Conservation (phyloP, 495 filamentous ascomycete genomes). For the Jackrogersella minutella region DNA sequence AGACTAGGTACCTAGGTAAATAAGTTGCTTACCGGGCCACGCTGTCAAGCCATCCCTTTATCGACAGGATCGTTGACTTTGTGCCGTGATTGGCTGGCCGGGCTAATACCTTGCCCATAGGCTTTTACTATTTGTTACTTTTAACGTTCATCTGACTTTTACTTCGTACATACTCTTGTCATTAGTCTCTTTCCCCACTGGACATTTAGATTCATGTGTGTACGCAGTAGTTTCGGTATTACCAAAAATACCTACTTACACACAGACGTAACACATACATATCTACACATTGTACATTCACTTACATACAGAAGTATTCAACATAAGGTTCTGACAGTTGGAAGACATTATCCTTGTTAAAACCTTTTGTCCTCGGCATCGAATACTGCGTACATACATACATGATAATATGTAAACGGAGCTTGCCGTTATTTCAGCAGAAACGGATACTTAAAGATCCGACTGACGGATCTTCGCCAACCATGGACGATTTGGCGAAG, state of each 20-base stretch:
- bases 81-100: conserved; percentile 26
- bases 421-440: conserved; percentile 23
- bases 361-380: not conserved
- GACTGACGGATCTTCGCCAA: conserved; percentile 30
- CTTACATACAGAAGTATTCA: not conserved
- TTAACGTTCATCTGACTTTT: conserved; percentile 35
- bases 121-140: conserved; percentile 29
- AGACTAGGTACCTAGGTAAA: too few relatives aligned
- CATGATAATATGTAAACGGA: not conserved
- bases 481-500: conserved; percentile 24
- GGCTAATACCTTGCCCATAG: conserved; percentile 17
- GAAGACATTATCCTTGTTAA: conserved; percentile 3
- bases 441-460: conserved; percentile 34
- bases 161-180: too few relatives aligned
- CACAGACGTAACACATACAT: conserved; percentile 8
- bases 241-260: not conserved
- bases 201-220: not conserved
- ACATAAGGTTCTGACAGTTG: conserved; percentile 16
- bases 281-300: not conserved
- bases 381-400: not conserved
- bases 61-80: conserved; percentile 26
- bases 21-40: conserved; percentile 41
- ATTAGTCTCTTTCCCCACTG: conserved; percentile 9
- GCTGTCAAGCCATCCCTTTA: conserved; percentile 42
- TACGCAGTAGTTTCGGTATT: conserved; percentile 1